Base-by-base conservation (phyloP, 371 early-diverging fungal species). In the Haplosporangium sp. region DNA sequence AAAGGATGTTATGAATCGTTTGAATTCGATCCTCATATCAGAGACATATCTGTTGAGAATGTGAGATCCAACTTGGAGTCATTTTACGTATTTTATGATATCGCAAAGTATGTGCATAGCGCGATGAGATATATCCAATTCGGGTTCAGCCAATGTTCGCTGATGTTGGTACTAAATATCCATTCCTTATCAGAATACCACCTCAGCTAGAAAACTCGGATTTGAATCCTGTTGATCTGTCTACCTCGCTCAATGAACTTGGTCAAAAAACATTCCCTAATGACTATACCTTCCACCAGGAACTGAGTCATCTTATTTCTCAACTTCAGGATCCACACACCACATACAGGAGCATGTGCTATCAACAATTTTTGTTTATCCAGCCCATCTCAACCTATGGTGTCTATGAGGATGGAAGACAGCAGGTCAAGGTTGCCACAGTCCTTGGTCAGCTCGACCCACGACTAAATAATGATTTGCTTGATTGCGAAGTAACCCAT, bases 1-100 rank as follows among this genome's bases (percentile, higher is more conserved):
- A 79, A 71, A 39, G 79, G 74, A 3, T 79, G 79, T 38, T 79
- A 79, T 44, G 74, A 79, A 50, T 68, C 60, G 65, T 79, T 79
- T 65, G 47, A 50, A 2, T 79, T 79, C 45, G 57, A 69, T 52
- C 52, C 72, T 5, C 44, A 11, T 34, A 59, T 71, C 44, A 62
- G 74, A 20, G 79, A 79, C 38, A 50, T 63, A 10, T 63, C 71
- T 27, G 44, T 79, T n/a, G 48, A 64, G 20, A 79, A 64, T 17
- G 69, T 79, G 50, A 59, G 47, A 3, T 74, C 81, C 34, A 79
- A 74, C 65, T 61, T 79, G 44, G 71, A 79, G 65, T 74, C 81
- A 1, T 79, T 79, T 37, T 79, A 79, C 44, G 81, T 79, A 47
- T 79, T 79, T 71, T 74, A 74, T n/a, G 81, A 79, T n/a, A 74